These are phyloP conservation scores for Sporothrix pseudoabietina DNA, from an alignment of 2,329 filamentous ascomycete genomes.

Conservation along the genomic window DNA sequence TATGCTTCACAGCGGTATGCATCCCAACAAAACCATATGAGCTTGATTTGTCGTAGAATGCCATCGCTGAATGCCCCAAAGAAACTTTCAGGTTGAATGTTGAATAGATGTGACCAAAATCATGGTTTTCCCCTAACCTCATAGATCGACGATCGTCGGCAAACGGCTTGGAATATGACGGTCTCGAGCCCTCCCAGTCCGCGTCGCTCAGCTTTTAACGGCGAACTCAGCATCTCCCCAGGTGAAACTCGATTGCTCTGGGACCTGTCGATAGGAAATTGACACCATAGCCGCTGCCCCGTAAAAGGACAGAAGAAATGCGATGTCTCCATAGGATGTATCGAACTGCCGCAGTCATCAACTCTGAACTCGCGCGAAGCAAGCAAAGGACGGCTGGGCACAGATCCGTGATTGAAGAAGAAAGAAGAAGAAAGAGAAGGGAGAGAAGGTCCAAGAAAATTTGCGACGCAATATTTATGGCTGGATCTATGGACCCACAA, in stretches of 20 bases:
- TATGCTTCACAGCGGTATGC: not conserved
- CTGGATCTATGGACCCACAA: constrained; percentile 24
- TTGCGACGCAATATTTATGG: constrained; percentile 28
- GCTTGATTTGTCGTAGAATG: not conserved
- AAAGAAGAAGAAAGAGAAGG: constrained; percentile 41
- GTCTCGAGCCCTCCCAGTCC: constrained; percentile 58
- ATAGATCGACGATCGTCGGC: constrained; percentile 83
- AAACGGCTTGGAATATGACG: constrained; percentile 90
- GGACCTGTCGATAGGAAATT: constrained; percentile 96
- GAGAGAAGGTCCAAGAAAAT: constrained; percentile 36
- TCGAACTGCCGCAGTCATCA: constrained; percentile 83
- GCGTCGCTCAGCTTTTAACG: constrained; percentile 68
- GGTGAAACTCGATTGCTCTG: constrained; percentile 66
- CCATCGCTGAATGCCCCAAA: not conserved
- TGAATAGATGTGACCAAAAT: constrained; percentile 62
- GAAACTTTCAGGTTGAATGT: too few relatives aligned
- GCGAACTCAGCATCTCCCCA: constrained; percentile 66
- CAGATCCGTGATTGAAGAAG: constrained; percentile 70
- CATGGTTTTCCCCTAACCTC: constrained; percentile 91
- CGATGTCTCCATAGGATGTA: constrained; percentile 77
- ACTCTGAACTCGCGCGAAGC: constrained; percentile 62
- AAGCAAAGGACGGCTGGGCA: constrained; percentile 76
- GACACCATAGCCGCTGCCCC: constrained; percentile 63
- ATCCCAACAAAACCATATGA: not conserved
- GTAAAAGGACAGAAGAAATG: constrained; percentile 41